Base-by-base conservation (phyloP, 768 basidiomycete genomes). In the Erythrobasidium yunnanense region DNA sequence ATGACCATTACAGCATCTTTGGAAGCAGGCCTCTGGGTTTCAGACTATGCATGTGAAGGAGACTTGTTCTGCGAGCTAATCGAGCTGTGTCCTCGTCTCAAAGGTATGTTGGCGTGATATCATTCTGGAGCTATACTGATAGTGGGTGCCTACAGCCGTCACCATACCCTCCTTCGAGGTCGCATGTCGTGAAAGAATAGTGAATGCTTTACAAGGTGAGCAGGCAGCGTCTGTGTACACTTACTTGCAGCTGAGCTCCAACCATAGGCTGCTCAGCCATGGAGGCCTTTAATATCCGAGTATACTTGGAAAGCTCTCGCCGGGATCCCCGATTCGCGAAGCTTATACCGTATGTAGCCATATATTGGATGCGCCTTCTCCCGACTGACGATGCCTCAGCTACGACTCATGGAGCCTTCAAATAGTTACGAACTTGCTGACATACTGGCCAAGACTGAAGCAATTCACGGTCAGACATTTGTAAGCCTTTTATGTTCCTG, bases 51-150 rank as follows among this genome's bases (percentile, higher is more conserved):
- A 18, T 27, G 54, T 1, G 55, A 66, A 23, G 53, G 56, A 46
- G 66, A 66, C 29, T 29, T 66, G 5, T 56, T 66, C 32, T 49
- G 63, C 55, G 66, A 66, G 66, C 45, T 66, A 35, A 23, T 66
- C 22, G 66, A 66, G 22, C 33, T 66, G 22, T 66, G 56, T 29
- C 55, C 66, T 47, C 33, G 56, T 2, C 33, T 57, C 23, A 23
- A 35, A 35, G 55, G 56, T 66, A 18, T 29, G 55, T 25, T 5
- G 62, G 7, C 5, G n/a, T 7, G 20, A 30, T 34, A n/a, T 4
- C n/a, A 3, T 18, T 42, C 27, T 34, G 2, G 15, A 7, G 2
- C 58, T 27, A 5, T 11, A 20, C 45, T 55, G 32, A 4, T 46
- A 27, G 23, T 8, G 11, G 17, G 54, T 22, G 6, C 13, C 15